Conservation (phyloP, 352 stramenopile genomes). For the Phytophthora pinifolia region DNA sequence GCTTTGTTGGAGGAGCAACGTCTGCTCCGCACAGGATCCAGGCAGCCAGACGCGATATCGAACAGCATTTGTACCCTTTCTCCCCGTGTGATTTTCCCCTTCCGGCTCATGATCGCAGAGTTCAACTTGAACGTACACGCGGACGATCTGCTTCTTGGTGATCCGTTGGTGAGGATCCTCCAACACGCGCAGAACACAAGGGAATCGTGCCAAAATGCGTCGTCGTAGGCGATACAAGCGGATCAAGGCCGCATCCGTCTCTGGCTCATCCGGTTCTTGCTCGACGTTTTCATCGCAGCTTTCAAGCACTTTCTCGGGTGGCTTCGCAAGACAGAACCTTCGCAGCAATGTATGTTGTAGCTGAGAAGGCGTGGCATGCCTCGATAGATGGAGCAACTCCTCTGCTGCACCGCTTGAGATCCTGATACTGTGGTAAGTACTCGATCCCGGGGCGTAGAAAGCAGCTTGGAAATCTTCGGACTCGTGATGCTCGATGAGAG, state of each 20-base stretch:
- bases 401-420: constrained; percentile 16
- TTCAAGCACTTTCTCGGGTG: not conserved
- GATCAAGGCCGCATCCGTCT: not conserved
- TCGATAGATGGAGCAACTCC: constrained; percentile 23
- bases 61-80: constrained; percentile 10
- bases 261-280: not conserved
- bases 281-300: not conserved
- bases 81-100: not conserved
- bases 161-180: constrained; percentile 42
- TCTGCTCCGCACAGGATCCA: constrained; percentile 54
- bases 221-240: constrained; percentile 22
- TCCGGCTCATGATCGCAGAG: constrained; percentile 18
- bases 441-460: constrained; percentile 27
- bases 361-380: constrained; percentile 12
- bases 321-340: constrained; percentile 15
- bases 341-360: constrained; percentile 15
- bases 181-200: constrained; percentile 39
- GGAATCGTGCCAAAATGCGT: constrained; percentile 43
- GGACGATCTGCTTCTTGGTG: constrained; percentile 37
- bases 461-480: constrained; percentile 19
- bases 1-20: constrained; percentile 39
- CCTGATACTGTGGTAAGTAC: constrained; percentile 5
- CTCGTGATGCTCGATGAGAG: constrained; percentile 24
- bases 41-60: constrained; percentile 51
- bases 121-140: constrained; percentile 64